A percentile compares a stretch with the other conserved stretches of the same genome.
These are phyloP conservation scores for Erythrophleum ivorense DNA, from an alignment of 331 rosid genomes.

Conservation along the genomic window DNA sequence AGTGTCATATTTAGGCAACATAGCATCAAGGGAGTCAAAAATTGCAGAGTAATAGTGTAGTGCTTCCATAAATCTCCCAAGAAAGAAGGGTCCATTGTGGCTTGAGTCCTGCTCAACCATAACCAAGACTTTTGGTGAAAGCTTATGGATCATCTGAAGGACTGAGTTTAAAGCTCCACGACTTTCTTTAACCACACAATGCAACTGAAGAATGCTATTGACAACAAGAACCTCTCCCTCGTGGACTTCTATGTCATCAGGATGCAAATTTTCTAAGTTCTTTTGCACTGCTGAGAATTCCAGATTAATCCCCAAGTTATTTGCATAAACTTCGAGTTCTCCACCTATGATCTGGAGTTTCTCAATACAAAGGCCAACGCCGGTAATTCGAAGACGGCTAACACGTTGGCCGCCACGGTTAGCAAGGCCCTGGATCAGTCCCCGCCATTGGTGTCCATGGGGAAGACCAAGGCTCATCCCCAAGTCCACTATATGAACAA, in stretches of 20 bases:
- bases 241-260: slow-evolving; percentile 53
- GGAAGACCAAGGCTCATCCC: slow-evolving; percentile 80
- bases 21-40: slow-evolving; percentile 79
- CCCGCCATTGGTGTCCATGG: slow-evolving; percentile 76
- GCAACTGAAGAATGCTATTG: slow-evolving; percentile 85
- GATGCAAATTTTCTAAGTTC: slow-evolving; percentile 60
- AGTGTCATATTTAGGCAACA: slow-evolving; percentile 84
- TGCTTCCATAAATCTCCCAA: slow-evolving; percentile 94
- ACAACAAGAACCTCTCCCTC: slow-evolving; percentile 75
- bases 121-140: slow-evolving; percentile 66
- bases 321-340: slow-evolving; percentile 60
- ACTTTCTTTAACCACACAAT: slow-evolving; percentile 88
- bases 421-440: slow-evolving; percentile 62
- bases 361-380: slow-evolving; percentile 59
- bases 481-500: slow-evolving; percentile 75
- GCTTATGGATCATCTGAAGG: slow-evolving; percentile 69
- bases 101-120: slow-evolving; percentile 88
- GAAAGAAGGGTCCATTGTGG: slow-evolving; percentile 95
- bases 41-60: slow-evolving; percentile 88
- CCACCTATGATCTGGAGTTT: slow-evolving; percentile 61
- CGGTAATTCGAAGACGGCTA: slow-evolving; percentile 59
- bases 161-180: slow-evolving; percentile 83
- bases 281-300: slow-evolving; percentile 62
- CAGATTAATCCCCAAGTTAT: slow-evolving; percentile 52
- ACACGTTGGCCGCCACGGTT: slow-evolving; percentile 33